phyloP scores from a whole-genome alignment of 2,329 filamentous ascomycete species.

The Aspergillus pseudonomiae region DNA sequence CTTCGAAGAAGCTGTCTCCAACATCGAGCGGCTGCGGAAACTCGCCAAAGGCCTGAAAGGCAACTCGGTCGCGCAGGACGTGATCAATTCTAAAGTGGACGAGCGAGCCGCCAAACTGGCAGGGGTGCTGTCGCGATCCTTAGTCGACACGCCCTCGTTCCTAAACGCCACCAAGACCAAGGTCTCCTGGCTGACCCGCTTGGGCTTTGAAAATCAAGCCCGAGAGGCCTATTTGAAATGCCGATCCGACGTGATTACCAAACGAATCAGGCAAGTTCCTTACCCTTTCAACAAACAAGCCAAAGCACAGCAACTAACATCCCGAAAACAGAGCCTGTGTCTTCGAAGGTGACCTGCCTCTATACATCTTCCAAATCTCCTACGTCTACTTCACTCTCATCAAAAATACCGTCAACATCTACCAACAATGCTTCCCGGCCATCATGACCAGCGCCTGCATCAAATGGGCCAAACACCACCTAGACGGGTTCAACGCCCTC shows the following conservation, averaged over 20 bases:
- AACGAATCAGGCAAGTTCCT: conserved; percentile 71
- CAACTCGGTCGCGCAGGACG: conserved; percentile 84
- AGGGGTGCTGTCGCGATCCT: conserved; percentile 72
- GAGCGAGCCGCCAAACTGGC: conserved; percentile 80
- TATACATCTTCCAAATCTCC: conserved; percentile 93
- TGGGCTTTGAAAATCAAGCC: conserved; percentile 89
- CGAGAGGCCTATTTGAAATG: conserved; percentile 84
- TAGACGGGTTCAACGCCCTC: conserved; percentile 86
- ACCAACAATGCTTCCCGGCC: conserved; percentile 82
- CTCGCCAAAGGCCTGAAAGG: conserved; percentile 80
- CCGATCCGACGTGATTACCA: conserved; percentile 75
- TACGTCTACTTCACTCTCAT: conserved; percentile 96
- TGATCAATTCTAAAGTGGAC: conserved; percentile 88
- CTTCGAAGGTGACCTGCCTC: conserved; percentile 88
- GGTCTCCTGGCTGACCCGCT: conserved; percentile 78
- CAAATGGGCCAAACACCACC: conserved; percentile 95
- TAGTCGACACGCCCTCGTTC: conserved; percentile 77
- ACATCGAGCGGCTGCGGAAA: conserved; percentile 81
- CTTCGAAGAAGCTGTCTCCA: conserved; percentile 80
- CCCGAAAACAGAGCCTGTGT: conserved; percentile 72
- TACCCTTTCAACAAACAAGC: neutral
- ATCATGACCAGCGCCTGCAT: conserved; percentile 92
- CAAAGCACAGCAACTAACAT: conserved; percentile 21
- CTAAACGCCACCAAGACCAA: conserved; percentile 77
- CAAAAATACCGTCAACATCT: conserved; percentile 87